Evolutionary conservation across 768 basidiomycete species (phyloP), one percentile per base, ranked within the genome.

Genomic region (Porpolomopsis calyptriformis): DNA sequence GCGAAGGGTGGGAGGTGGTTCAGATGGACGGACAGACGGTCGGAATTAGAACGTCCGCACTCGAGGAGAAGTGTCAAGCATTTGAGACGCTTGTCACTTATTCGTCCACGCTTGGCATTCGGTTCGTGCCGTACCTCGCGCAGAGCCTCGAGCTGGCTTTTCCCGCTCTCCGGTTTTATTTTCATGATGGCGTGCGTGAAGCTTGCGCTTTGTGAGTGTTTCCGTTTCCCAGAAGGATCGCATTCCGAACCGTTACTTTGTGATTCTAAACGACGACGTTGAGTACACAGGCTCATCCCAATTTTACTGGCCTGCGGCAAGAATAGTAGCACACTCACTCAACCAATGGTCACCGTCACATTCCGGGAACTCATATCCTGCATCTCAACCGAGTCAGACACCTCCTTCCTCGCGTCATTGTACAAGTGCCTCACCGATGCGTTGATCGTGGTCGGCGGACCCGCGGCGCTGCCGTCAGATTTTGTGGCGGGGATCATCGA

Each of bases 51-150:
- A 90, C 86, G 2, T 79, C 84, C 0, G 76, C 77, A 1, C 78
- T 91, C 54, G 87, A 90, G 56, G 86, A 91, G 53, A 90, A 90
- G 56, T 86, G 85, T 47, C 83, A 86, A 56, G 87, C 88, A 2
- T 87, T 89, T 52, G 85, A 88, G 56, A 88, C 85, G n/a, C 70
- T 90, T 5, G 77, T 88, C 11, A 82, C 88, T 18, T 84, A 88
- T 56, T 80, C 78, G 51, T 81, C 78, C 34, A 78, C 81, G 4
- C 70, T 90, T 0, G 75, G 76, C 0, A 64, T 72, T 0, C 67
- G 71, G 2, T 88, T 87, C 53, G 79, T 77, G 1, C 85, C 85
- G 0, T 90, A 85, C 55, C 64, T 90, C 2, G 58, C 76, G 20
- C 84, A 83, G 55, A 74, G 72, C 8, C 67, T 91, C 3, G 82